Evolutionary conservation across 441 rosid genomes (phyloP).

Genomic region (Bruguiera hainesii): DNA sequence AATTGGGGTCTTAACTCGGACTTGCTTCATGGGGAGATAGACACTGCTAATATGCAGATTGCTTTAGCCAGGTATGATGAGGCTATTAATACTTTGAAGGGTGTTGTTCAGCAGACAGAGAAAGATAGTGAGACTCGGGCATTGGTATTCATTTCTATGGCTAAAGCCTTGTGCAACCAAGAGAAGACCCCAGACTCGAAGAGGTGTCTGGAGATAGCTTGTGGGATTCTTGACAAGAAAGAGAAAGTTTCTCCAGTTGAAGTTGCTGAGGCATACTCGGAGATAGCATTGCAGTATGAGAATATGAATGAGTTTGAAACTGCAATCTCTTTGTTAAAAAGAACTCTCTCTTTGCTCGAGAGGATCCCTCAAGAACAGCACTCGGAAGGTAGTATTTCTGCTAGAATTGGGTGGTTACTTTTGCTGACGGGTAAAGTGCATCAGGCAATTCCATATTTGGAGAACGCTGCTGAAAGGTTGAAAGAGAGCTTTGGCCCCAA

Average conservation of each 20-base stretch:
- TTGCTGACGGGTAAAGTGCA: conserved; percentile 73
- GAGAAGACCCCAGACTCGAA: conserved; percentile 65
- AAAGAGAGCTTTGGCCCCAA: conserved; percentile 87
- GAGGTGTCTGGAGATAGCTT: conserved; percentile 75
- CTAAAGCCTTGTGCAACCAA: conserved; percentile 67
- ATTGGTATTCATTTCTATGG: conserved; percentile 74
- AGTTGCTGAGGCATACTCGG: conserved; percentile 88
- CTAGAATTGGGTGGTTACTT: conserved; percentile 89
- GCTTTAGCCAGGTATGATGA: conserved; percentile 77
- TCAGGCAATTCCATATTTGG: conserved; percentile 83
- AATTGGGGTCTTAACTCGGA: conserved; percentile 83
- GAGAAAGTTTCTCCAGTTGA: conserved; percentile 55
- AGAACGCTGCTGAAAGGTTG: conserved; percentile 78
- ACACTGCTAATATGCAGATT: conserved; percentile 83
- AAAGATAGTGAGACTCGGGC: conserved; percentile 73
- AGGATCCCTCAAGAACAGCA: conserved; percentile 85
- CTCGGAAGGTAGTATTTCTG: conserved; percentile 84
- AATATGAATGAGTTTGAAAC: conserved; percentile 80
- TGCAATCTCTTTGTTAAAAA: conserved; percentile 73
- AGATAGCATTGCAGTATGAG: conserved; percentile 88
- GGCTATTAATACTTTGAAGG: conserved; percentile 63
- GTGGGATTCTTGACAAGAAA: conserved; percentile 74
- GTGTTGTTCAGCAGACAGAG: conserved; percentile 62
- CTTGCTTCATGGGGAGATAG: conserved; percentile 72
- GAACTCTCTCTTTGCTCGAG: conserved; percentile 65